Evolutionary conservation across 148 eudicot genomes (phyloP), one percentile per base, ranked within the genome.

Genomic region (Salicornia ramosissima): DNA sequence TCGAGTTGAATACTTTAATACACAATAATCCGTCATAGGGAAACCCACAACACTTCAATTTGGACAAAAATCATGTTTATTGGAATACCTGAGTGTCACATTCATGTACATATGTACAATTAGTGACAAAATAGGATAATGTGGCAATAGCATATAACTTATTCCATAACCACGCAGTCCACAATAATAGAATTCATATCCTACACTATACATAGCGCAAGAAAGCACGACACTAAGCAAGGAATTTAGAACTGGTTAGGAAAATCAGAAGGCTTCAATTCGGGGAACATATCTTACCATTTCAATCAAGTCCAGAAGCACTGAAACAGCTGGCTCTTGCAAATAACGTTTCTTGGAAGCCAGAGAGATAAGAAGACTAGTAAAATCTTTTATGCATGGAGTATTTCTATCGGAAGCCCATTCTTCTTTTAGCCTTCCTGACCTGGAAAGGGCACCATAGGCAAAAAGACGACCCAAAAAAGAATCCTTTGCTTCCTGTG

Each of bases 381-480:
- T 77, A 65, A 89, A 86, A 25, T 87, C 97, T 82, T 83, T 86
- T 75, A 95, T 72, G 71, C 71, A 66, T 28, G 85, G 74, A 56
- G 88, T 79, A 70, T 77, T 72, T 65, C 63, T 79, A 78, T 86
- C 72, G 46, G 78, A 81, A 65, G 30, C 62, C 84, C 86, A 85
- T 53, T 85, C 92, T 80, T 85, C 82, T 66, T 69, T 75, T 43
- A 95, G 78, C 68, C 90, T 91, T 68, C 91, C 93, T 24, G 99
- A 91, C 69, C 88, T 80, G 79, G 85, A 88, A 65, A 91, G 77
- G 45, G 96, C 91, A 61, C 96, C 99, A 76, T 87, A 89, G 60
- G 99, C 91, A 86, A 95, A 91, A 73, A 95, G 82, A 63, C 93
- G 91, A 30, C 97, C 99, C 67, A 95, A 76, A 25, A 87, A 83